Percentiles rank a stretch among this genome's conserved stretches.
phyloP scores from a whole-genome alignment of 331 rosid genomes.

The Dryas integrifolia region DNA sequence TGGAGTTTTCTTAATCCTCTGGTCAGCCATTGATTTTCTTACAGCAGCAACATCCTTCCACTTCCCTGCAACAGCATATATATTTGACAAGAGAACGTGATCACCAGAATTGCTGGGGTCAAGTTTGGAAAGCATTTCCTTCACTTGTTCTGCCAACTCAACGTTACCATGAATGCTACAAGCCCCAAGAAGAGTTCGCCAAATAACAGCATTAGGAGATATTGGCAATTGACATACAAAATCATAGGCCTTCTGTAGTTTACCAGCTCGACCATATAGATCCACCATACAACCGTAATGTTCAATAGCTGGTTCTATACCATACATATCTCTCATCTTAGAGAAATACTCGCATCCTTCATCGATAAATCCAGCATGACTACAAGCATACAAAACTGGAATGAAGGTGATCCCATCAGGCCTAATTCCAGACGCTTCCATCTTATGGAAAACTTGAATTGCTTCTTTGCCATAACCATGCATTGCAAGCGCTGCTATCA shows the following conservation, averaged over 20 bases:
- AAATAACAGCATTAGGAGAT: conserved; percentile 65
- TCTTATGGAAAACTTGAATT: conserved; percentile 48
- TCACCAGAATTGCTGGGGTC: conserved; percentile 78
- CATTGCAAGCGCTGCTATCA: conserved; percentile 81
- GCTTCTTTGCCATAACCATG: conserved; percentile 84
- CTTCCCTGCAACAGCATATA: conserved; percentile 69
- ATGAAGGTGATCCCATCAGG: conserved; percentile 74
- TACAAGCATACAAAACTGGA: conserved; percentile 76
- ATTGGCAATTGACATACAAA: conserved; percentile 65
- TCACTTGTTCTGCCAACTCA: conserved; percentile 66
- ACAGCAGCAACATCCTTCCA: conserved; percentile 74
- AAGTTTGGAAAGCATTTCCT: conserved; percentile 56
- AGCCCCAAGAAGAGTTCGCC: conserved; percentile 94
- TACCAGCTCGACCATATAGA: conserved; percentile 78
- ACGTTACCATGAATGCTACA: conserved; percentile 81
- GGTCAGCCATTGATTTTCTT: conserved; percentile 67
- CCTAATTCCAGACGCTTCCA: conserved; percentile 55
- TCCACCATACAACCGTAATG: conserved; percentile 92
- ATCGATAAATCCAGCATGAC: conserved; percentile 72
- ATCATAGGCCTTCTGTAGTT: conserved; percentile 66
- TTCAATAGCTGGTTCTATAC: conserved; percentile 65
- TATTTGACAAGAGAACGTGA: conserved; percentile 72
- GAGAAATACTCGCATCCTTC: conserved; percentile 59
- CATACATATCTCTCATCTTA: conserved; percentile 52
- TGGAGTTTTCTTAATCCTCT: conserved; percentile 54